These are phyloP conservation scores for Thalia dealbata DNA, from an alignment of 176 grass and related monocot genomes.

Conservation along the genomic window DNA sequence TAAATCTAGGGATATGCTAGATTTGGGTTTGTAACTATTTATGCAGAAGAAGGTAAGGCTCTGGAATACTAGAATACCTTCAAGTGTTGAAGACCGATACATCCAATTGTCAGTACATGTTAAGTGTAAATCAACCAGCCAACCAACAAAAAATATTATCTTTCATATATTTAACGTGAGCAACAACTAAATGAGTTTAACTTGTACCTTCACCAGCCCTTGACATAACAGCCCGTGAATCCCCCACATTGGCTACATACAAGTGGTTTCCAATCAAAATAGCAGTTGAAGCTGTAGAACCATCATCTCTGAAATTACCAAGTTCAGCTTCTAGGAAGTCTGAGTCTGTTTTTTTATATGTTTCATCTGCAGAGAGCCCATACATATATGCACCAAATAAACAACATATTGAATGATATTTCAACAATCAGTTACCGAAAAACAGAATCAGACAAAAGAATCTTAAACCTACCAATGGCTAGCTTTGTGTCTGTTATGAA, in stretches of 20 bases:
- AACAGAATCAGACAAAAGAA: constrained; percentile 16
- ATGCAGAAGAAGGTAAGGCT: neutral
- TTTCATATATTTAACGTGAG: neutral
- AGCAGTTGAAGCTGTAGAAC: constrained; percentile 79
- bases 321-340: constrained; percentile 75
- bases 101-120: no score
- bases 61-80: neutral
- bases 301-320: constrained; percentile 74
- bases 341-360: constrained; percentile 70
- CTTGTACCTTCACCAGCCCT: constrained; percentile 83
- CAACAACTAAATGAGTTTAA: neutral
- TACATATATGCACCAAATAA: constrained; percentile 6
- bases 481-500: constrained; percentile 89
- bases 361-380: constrained; percentile 54
- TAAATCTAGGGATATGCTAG: neutral
- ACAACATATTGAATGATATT: neutral
- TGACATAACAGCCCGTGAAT: constrained; percentile 82
- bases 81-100: neutral
- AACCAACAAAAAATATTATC: no score
- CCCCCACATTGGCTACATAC: constrained; percentile 97
- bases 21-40: neutral
- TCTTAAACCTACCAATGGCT: constrained; percentile 60
- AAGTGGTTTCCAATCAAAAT: constrained; percentile 77
- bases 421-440: constrained; percentile 11
- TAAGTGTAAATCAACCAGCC: no score